A percentile compares a stretch with the other conserved stretches of the same genome.
phyloP scores from a whole-genome alignment of 2,329 filamentous ascomycete genomes.

The Zymoseptoria tritici region DNA sequence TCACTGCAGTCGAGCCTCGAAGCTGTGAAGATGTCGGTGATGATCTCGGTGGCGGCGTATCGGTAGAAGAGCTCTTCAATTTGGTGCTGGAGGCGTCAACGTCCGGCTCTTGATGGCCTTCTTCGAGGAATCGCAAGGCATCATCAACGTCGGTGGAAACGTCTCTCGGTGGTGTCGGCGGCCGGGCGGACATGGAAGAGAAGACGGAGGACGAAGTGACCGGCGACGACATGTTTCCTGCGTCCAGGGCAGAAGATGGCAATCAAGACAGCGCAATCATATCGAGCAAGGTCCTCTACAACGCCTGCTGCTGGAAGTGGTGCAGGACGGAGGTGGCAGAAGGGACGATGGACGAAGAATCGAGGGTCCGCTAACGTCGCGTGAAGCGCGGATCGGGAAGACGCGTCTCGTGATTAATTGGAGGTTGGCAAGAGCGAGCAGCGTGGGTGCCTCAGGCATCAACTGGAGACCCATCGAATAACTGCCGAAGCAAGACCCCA shows the following conservation, averaged over 20 bases:
- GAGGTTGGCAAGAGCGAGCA: not conserved
- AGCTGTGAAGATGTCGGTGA: slow-evolving; percentile 27
- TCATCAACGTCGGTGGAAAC: slow-evolving; percentile 34
- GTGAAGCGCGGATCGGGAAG: not conserved
- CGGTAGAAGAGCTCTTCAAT: slow-evolving; percentile 2
- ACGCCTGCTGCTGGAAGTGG: not conserved
- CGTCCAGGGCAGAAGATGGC: not conserved
- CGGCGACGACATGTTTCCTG: slow-evolving; percentile 14
- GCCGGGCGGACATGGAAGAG: slow-evolving; percentile 44
- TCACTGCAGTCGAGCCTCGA: slow-evolving; percentile 34
- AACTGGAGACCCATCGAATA: not conserved
- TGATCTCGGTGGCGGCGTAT: slow-evolving; percentile 13
- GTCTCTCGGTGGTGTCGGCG: slow-evolving; percentile 50
- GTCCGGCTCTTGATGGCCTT: slow-evolving; percentile 23
- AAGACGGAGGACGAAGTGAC: slow-evolving; percentile 28
- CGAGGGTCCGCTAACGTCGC: not conserved
- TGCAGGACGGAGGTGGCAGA: not conserved
- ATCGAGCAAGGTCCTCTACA: not conserved
- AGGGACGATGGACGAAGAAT: not conserved
- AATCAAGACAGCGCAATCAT: not conserved
- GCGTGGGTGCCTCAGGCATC: not conserved
- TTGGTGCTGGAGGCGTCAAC: not conserved
- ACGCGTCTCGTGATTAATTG: not conserved
- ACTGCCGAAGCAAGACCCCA: not conserved
- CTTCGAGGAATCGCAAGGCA: slow-evolving; percentile 33